phyloP scores from a whole-genome alignment of 1,284 basidiomycete genomes.

The Ustilago xerochloae region DNA sequence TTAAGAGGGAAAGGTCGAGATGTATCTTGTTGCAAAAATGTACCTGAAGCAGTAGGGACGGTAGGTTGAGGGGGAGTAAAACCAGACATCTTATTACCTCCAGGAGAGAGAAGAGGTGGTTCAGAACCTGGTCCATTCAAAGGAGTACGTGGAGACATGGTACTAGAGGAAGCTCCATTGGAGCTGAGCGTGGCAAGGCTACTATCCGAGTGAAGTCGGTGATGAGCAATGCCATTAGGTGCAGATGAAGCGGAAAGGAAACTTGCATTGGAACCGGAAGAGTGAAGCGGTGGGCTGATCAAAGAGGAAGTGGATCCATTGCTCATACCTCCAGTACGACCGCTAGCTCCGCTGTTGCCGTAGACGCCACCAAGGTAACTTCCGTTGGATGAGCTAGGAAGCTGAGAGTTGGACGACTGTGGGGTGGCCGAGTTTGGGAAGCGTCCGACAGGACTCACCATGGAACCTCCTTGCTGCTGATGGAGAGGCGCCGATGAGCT shows the following conservation, averaged over 20 bases:
- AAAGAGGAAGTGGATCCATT: conserved; percentile 28
- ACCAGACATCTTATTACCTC: conserved; percentile 28
- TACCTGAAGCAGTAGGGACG: conserved; percentile 25
- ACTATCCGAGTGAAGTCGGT: conserved; percentile 50
- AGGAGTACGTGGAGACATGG: conserved; percentile 52
- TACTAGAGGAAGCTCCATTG: conserved; percentile 20
- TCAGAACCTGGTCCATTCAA: conserved; percentile 39
- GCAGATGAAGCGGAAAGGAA: conserved; percentile 38
- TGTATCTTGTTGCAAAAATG: conserved; percentile 36
- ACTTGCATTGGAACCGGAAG: conserved; percentile 26
- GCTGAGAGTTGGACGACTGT: conserved; percentile 36
- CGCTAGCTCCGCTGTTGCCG: conserved; percentile 7
- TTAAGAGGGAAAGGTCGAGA: conserved; percentile 44
- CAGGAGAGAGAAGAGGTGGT: conserved; percentile 36
- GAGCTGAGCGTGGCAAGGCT: conserved; percentile 37
- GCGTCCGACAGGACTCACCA: conserved; percentile 38
- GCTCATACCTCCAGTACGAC: conserved; percentile 11
- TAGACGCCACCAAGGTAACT: conserved; percentile 43
- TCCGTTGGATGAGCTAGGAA: conserved; percentile 34
- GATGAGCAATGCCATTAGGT: conserved; percentile 37
- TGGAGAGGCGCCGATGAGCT: conserved; percentile 37
- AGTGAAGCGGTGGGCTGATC: conserved; percentile 43
- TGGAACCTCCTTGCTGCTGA: conserved; percentile 37
- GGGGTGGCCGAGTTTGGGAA: conserved; percentile 26
- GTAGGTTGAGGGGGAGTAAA: conserved; percentile 42